These are phyloP conservation scores for Candida ascalaphidarum DNA, from an alignment of 805 yeast genomes.

Conservation along the genomic window DNA sequence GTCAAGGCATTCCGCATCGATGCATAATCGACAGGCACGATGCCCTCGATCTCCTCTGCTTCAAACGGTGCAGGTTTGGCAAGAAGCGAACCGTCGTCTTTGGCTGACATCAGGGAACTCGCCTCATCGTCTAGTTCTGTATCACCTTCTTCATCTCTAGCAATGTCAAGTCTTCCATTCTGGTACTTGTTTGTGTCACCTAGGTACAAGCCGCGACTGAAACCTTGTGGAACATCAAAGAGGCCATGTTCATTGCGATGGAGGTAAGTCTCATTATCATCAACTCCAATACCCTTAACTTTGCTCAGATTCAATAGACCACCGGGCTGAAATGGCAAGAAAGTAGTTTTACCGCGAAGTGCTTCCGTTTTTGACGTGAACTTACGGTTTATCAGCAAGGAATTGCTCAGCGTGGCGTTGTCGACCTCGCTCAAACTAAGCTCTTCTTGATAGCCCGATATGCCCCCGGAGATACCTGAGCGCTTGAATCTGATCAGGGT, in stretches of 20 bases:
- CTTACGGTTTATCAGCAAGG: constrained; percentile 65
- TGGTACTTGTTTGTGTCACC: no score
- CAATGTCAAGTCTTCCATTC: constrained; percentile 4
- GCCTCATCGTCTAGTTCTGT: background rate
- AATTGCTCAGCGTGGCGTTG: constrained; percentile 53
- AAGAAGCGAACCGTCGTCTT: background rate
- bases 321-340: constrained; percentile 90
- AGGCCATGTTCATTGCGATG: constrained; percentile 69
- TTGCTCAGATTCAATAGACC: constrained; percentile 38
- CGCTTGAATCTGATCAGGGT: constrained; percentile 63
- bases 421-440: constrained; percentile 34
- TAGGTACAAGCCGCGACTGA: constrained; percentile 61
- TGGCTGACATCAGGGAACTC: background rate
- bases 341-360: constrained; percentile 61
- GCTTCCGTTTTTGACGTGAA: constrained; percentile 54
- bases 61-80: constrained; percentile 20
- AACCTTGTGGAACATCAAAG: constrained; percentile 77
- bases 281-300: constrained; percentile 8
- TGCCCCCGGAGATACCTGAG: constrained; percentile 64
- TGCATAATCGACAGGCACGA: constrained; percentile 27
- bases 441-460: constrained; percentile 57
- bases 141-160: background rate
- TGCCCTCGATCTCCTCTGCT: constrained; percentile 39
- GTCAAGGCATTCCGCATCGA: constrained; percentile 12
- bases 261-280: constrained; percentile 30